Conservation (phyloP, 1,284 basidiomycete genomes). For the Ustilago shanxiensis region DNA sequence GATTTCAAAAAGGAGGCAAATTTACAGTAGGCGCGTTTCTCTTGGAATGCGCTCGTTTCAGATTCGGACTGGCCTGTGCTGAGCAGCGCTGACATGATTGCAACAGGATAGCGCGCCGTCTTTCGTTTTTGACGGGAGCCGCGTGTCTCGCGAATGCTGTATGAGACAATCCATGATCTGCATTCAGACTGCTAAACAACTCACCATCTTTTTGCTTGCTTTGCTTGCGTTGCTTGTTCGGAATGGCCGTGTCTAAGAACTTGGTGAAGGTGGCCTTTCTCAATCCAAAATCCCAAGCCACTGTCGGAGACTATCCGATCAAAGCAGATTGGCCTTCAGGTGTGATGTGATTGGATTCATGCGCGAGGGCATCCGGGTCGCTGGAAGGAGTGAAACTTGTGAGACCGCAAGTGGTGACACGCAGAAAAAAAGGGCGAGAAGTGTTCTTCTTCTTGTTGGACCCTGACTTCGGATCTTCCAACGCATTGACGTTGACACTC, state of each 20-base stretch:
- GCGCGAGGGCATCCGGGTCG: too few species aligned
- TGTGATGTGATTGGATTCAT: too few species aligned
- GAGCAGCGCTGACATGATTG: too few species aligned
- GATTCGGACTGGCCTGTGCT: constrained; percentile 12
- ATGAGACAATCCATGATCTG: background rate
- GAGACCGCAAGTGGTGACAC: background rate
- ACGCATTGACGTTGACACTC: too few species aligned
- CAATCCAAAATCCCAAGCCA: background rate
- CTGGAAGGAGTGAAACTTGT: background rate
- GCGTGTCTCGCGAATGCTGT: constrained; percentile 8
- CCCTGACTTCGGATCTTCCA: background rate
- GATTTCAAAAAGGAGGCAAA: background rate
- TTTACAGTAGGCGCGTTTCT: background rate
- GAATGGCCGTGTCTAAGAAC: background rate
- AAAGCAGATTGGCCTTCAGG: too few species aligned
- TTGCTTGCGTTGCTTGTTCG: background rate
- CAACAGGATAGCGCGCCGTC: background rate
- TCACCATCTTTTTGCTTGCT: too few species aligned
- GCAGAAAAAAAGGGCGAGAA: background rate
- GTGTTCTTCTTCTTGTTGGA: background rate
- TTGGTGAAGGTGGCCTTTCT: too few species aligned
- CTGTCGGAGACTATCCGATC: background rate
- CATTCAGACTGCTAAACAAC: too few species aligned
- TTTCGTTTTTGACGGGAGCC: too few species aligned
- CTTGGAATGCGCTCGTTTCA: constrained; percentile 15